phyloP scores from a whole-genome alignment of 805 yeast genomes.

The Yamadazyma sp. region DNA sequence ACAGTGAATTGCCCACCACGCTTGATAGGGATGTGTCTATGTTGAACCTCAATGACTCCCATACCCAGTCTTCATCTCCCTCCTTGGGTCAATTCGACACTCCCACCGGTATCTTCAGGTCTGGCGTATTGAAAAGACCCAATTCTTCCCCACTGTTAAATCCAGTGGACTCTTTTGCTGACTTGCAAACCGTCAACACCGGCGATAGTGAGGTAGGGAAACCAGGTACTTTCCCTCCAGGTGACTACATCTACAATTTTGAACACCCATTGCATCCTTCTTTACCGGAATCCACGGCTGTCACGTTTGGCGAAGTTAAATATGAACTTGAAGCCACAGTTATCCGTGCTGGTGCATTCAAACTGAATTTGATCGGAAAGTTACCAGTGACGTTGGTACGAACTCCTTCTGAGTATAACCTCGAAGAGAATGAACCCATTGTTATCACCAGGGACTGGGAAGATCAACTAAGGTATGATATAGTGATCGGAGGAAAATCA shows the following conservation, averaged over 20 bases:
- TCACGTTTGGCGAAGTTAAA: constrained; percentile 77
- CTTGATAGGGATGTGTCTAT: constrained; percentile 33
- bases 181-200: constrained; percentile 16
- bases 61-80: constrained; percentile 11
- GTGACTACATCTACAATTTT: constrained; percentile 89
- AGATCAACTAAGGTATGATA: constrained; percentile 84
- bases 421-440: constrained; percentile 92
- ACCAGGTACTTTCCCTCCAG: constrained; percentile 60
- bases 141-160: constrained; percentile 31
- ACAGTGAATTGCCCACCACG: constrained; percentile 25
- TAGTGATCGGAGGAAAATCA: constrained; percentile 85
- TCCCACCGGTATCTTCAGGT: constrained; percentile 1
- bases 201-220: constrained; percentile 21
- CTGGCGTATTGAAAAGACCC: constrained; percentile 27
- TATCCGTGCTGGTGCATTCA: constrained; percentile 83
- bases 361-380: constrained; percentile 65
- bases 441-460: constrained; percentile 93
- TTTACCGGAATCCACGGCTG: constrained; percentile 75
- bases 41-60: constrained; percentile 34
- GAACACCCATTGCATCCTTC: constrained; percentile 84
- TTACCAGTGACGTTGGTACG: constrained; percentile 68
- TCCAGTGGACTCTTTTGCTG: constrained; percentile 23
- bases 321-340: constrained; percentile 70
- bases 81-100: constrained; percentile 4
- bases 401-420: constrained; percentile 71